Evolutionary conservation across 257 asterid species (phyloP), one percentile per base, ranked within the genome.

Genomic region (Nicotiana attenuata): DNA sequence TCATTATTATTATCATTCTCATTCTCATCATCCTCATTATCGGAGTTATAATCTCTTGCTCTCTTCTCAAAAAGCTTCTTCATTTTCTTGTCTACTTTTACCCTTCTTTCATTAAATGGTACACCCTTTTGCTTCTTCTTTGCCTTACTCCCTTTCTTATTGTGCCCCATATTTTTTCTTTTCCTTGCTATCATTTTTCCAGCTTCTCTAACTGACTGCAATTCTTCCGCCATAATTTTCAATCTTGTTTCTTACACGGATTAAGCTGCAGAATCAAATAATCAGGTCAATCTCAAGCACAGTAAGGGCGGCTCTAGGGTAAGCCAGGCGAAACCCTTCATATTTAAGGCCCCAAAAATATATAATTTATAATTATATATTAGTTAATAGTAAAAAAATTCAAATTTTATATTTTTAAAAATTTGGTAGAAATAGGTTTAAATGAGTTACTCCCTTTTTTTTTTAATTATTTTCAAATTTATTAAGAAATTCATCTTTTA

Each of bases 1-100:
- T 82, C 86, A 1, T 83, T 55, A 22, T 82, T 85, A 1, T 83
- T 55, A 22, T 87, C 97, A 1, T 82, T 86, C 0, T 78, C 87
- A 8, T 88, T 91, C 11, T 81, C 80, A 11, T 33, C 86, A 4
- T 56, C 97, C 5, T 90, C 95, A 11, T 87, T 92, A 63, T 87
- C 97, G 0, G 99, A 96, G 85, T 96, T 89, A 86, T 96, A 94
- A 59, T 93, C 94, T 85, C 94, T 88, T 17, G 91, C 97, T 78
- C 90, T 92, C 83, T 85, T 96, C 87, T 88, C 90, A 63, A 86
- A 89, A 86, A 91, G 50, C 81, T 85, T 94, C 41, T 82, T 90
- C 97, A 85, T 87, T 83, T 77, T 92, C 19, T 79, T 78, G 59
- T 90, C 96, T 31, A 92, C 83, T 69, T 83, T 91, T 8, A 69